These are phyloP conservation scores for Geotrichum histeridarum DNA, from an alignment of 1,139 yeast genomes.

Conservation along the genomic window DNA sequence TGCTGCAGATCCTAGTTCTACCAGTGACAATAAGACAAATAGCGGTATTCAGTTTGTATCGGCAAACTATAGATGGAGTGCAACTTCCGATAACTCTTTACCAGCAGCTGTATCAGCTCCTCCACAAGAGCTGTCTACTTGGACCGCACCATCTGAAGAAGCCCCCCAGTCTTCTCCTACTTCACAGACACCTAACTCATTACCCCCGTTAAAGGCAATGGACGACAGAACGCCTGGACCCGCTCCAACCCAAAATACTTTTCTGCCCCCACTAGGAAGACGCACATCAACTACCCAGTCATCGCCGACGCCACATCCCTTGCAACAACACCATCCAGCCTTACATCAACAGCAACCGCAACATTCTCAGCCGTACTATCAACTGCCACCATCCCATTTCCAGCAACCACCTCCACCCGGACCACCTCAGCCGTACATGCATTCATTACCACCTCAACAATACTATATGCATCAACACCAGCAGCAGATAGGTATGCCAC, in stretches of 20 bases:
- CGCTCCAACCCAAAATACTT: background rate
- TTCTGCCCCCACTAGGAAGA: constrained; percentile 1
- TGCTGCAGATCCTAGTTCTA: background rate
- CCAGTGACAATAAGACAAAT: background rate
- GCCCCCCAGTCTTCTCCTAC: background rate
- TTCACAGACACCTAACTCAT: background rate
- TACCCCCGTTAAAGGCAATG: background rate
- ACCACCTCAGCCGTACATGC: background rate
- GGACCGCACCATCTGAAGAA: background rate
- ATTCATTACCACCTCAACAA: background rate
- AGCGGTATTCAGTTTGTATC: background rate
- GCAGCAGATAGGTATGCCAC: background rate
- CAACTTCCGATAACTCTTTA: background rate
- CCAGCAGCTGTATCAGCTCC: background rate
- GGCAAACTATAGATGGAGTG: constrained; percentile 6
- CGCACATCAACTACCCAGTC: background rate
- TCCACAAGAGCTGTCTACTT: background rate
- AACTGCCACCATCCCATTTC: constrained; percentile 1
- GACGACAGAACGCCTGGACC: background rate
- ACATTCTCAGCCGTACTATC: background rate
- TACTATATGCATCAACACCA: background rate
- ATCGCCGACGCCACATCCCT: background rate
- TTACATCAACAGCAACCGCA: background rate
- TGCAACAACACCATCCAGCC: background rate
- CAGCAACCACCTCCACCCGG: constrained; percentile 6